Evolutionary conservation across 768 basidiomycete species (phyloP).

Genomic region (Dendrothele bispora): DNA sequence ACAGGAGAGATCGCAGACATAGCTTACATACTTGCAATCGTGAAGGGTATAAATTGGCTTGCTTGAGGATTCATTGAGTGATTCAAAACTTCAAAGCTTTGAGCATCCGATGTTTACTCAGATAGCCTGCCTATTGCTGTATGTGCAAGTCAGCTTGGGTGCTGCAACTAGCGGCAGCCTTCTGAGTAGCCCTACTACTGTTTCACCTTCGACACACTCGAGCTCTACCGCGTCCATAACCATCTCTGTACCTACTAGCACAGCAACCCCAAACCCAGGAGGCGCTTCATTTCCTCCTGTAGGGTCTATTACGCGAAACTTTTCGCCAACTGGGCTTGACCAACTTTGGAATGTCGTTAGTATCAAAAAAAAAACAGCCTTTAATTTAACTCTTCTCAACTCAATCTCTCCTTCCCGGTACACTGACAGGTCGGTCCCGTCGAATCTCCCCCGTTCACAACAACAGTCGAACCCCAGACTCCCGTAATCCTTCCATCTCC

Average conservation of each 20-base stretch:
- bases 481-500: slow-evolving; percentile 41
- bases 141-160: too few relatives aligned
- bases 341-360: slow-evolving; percentile 42
- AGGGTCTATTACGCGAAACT: slow-evolving; percentile 40
- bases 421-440: slow-evolving; percentile 41
- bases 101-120: too few relatives aligned
- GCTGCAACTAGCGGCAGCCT: too few relatives aligned
- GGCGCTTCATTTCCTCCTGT: slow-evolving; percentile 33
- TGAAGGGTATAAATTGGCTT: too few relatives aligned
- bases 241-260: not conserved
- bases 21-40: too few relatives aligned
- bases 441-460: slow-evolving; percentile 44
- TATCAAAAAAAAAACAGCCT: not conserved
- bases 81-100: too few relatives aligned
- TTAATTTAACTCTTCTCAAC: not conserved
- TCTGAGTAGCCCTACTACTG: too few relatives aligned
- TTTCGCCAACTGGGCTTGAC: slow-evolving; percentile 36
- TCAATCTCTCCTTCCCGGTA: not conserved
- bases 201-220: too few relatives aligned
- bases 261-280: too few relatives aligned
- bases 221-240: not conserved
- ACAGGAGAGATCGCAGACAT: too few relatives aligned
- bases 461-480: slow-evolving; percentile 35
- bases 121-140: too few relatives aligned
- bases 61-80: too few relatives aligned